These are phyloP conservation scores for Pseudofabraea citricarpa DNA, from an alignment of 2,329 filamentous ascomycete species.

Conservation along the genomic window DNA sequence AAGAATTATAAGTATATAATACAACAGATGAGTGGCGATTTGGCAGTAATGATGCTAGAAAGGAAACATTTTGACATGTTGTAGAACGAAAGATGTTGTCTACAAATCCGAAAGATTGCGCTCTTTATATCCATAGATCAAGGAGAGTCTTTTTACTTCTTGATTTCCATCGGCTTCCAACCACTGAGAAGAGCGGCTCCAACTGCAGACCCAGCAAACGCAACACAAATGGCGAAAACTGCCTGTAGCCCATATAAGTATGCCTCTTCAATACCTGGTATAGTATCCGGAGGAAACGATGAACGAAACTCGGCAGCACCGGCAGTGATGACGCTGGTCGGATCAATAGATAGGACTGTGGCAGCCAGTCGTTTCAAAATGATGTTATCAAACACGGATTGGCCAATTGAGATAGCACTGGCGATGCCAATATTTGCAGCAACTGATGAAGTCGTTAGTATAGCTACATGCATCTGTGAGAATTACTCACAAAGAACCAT, in stretches of 20 bases:
- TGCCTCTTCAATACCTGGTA: constrained; percentile 31
- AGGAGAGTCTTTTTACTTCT: too few relatives aligned
- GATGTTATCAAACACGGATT: constrained; percentile 34
- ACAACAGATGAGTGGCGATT: too few relatives aligned
- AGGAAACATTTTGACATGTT: too few relatives aligned
- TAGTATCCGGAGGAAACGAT: constrained; percentile 24
- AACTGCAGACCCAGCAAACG: too few relatives aligned
- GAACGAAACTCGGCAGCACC: constrained; percentile 34
- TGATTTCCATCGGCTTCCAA: too few relatives aligned
- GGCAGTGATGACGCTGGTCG: constrained; percentile 30
- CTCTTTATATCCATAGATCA: too few relatives aligned
- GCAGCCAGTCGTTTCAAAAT: constrained; percentile 14
- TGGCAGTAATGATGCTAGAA: too few relatives aligned
- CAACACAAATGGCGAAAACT: constrained; percentile 7
- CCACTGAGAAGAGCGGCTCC: too few relatives aligned
- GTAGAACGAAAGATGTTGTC: too few relatives aligned
- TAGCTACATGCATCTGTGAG: neutral
- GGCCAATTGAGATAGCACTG: constrained; percentile 49
- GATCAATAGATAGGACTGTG: constrained; percentile 26
- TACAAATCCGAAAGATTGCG: too few relatives aligned
- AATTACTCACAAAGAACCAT: constrained; percentile 35
- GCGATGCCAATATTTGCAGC: constrained; percentile 52
- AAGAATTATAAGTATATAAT: too few relatives aligned
- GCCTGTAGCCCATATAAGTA: constrained; percentile 24
- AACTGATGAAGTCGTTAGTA: constrained; percentile 31